Base-by-base conservation (phyloP, 1,139 yeast genomes). In the Suhomyces ambrosiae region DNA sequence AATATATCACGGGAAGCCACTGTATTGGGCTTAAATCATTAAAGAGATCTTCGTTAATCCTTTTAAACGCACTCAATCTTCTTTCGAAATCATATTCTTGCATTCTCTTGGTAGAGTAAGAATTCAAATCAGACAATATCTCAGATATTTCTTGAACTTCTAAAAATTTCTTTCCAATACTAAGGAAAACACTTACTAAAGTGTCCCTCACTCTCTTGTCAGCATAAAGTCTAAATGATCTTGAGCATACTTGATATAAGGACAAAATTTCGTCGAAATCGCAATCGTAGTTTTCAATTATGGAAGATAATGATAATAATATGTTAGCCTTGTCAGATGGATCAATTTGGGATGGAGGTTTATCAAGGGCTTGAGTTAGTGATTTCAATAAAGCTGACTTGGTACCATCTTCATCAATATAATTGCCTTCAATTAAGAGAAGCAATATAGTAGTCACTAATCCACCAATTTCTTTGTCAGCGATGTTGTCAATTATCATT, bases 61-160 rank as follows among this genome's bases (percentile, higher is more conserved):
- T 54, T 37, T 79, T 76, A 58, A 79, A 92, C 0, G 94, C 88
- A 6, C 72, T 68, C 32, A 90, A 65, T 40, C 96, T 74, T 41
- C 75, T 74, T 42, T 82, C 92, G 58, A 83, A 92, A 61, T 94
- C 95, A 28, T 86, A 82, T 47, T 85, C 88, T 30, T 79, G 83
- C 44, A 88, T 65, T 42, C 88, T 74, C 31, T 66, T 75, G 1
- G 60, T 54, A 1, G 89, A 79, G 52, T 69, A 86, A 0, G 96
- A 71, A 56, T 90, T 90, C 45, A 92, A 64, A 23, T 80, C 87
- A 3, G 64, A 65, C 9, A 88, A 56, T 14, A 89, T 57, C 0
- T 57, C 52, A 2, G 84, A 76, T 18, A 80, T 76, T 6, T 64
- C 57, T 14, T 60, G 54, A 26, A 76, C 62, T 7, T 72, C 73